These are phyloP conservation scores for Halenospora varia DNA, from an alignment of 495 filamentous ascomycete species.

Conservation along the genomic window DNA sequence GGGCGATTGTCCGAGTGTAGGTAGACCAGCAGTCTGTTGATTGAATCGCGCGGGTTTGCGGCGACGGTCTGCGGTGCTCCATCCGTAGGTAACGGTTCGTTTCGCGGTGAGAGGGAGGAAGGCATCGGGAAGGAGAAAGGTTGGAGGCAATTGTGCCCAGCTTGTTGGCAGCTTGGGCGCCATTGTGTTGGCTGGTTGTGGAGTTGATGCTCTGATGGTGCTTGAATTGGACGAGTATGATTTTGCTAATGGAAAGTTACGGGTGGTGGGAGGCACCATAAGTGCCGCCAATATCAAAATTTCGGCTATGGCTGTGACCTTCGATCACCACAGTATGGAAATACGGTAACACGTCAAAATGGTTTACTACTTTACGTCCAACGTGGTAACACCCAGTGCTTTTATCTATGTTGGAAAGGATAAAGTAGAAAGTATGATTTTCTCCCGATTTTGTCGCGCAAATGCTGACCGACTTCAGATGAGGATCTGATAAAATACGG, in stretches of 20 bases:
- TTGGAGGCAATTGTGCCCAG: constrained; percentile 36
- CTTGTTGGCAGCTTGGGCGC: constrained; percentile 48
- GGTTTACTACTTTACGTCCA: constrained; percentile 96
- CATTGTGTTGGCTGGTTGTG: constrained; percentile 34
- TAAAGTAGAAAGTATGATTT: constrained; percentile 88
- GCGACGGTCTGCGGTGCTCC: constrained; percentile 40
- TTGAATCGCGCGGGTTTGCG: constrained; percentile 41
- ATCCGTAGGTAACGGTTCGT: constrained; percentile 51
- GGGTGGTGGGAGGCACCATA: constrained; percentile 13
- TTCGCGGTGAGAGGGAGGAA: constrained; percentile 42
- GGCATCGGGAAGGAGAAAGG: constrained; percentile 32
- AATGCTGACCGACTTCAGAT: constrained; percentile 48
- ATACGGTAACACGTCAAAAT: constrained; percentile 42
- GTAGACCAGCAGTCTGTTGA: constrained; percentile 43
- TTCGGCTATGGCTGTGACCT: neutral
- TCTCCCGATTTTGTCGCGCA: neutral
- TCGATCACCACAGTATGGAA: constrained; percentile 14
- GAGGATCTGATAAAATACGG: constrained; percentile 94
- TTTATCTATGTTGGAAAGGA: constrained; percentile 97
- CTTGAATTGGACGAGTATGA: neutral
- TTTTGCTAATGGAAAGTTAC: constrained; percentile 21
- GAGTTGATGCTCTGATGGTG: constrained; percentile 2
- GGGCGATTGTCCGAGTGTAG: constrained; percentile 63
- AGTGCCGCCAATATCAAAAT: constrained; percentile 23
- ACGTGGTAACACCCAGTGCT: constrained; percentile 66